These are phyloP conservation scores for Phytopythium helicoides DNA, from an alignment of 352 stramenopile genomes.

Conservation along the genomic window DNA sequence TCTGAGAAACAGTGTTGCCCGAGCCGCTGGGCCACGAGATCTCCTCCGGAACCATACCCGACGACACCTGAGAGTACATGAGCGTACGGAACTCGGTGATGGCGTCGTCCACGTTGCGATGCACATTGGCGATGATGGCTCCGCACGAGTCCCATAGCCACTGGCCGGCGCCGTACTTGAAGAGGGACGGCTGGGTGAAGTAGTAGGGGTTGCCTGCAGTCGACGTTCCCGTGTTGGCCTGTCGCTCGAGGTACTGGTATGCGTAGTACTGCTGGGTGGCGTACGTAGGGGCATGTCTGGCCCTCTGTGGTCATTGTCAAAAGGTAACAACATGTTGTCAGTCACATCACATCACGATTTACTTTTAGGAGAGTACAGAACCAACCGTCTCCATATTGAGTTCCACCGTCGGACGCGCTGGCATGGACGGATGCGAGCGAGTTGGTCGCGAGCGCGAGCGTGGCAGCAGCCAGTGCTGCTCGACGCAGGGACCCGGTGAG, in stretches of 20 bases:
- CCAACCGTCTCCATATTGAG: constrained; percentile 12
- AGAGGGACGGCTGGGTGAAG: constrained; percentile 18
- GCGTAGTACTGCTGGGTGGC: constrained; percentile 16
- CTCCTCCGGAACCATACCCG: constrained; percentile 19
- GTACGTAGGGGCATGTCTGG: constrained; percentile 16
- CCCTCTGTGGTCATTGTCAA: constrained; percentile 6
- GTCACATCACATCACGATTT: no score
- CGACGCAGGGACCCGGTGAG: not conserved
- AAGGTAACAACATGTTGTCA: not conserved
- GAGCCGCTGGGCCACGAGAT: constrained; percentile 15
- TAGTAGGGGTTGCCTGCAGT: constrained; percentile 13
- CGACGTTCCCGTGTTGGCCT: constrained; percentile 16
- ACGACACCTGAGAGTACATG: constrained; percentile 14
- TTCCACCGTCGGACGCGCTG: constrained; percentile 8
- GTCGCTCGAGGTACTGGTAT: constrained; percentile 16
- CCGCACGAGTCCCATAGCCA: constrained; percentile 19
- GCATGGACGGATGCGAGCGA: constrained; percentile 2
- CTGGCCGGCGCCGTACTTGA: constrained; percentile 18
- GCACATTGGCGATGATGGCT: constrained; percentile 18
- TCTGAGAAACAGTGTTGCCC: constrained; percentile 15
- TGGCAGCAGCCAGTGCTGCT: not conserved
- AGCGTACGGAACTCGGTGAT: constrained; percentile 17
- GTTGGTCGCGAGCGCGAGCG: not conserved
- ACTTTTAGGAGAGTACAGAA: no score
- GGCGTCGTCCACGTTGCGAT: constrained; percentile 16